Conservation (phyloP, 2,329 filamentous ascomycete species). For the Orbilia blumenaviensis region DNA sequence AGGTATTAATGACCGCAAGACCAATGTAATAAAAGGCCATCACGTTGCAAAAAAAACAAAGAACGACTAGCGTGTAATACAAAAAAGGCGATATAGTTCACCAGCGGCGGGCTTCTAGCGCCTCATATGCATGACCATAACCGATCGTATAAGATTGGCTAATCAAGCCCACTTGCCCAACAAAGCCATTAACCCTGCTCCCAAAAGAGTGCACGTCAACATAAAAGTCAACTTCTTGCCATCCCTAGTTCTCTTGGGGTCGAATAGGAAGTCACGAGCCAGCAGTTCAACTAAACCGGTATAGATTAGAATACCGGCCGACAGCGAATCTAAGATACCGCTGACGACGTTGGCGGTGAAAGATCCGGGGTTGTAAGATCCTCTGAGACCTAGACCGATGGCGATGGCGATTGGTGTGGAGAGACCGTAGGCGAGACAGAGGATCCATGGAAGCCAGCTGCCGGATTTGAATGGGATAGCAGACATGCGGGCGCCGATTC, state of each 20-base stretch:
- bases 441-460: constrained; percentile 63
- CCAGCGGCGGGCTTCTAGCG: neutral
- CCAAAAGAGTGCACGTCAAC: constrained; percentile 66
- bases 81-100: neutral
- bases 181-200: constrained; percentile 75
- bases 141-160: neutral
- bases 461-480: constrained; percentile 62
- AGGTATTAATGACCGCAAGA: too few species aligned
- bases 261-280: constrained; percentile 76
- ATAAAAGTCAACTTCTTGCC: constrained; percentile 66
- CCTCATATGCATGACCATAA: neutral
- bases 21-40: too few species aligned
- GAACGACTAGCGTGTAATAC: too few species aligned
- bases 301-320: constrained; percentile 80
- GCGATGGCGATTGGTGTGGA: constrained; percentile 82
- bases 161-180: constrained; percentile 77
- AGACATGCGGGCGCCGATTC: constrained; percentile 76
- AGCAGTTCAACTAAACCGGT: constrained; percentile 83
- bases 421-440: constrained; percentile 73
- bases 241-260: constrained; percentile 60
- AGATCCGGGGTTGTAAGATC: constrained; percentile 77
- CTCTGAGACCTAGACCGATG: constrained; percentile 77
- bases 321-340: constrained; percentile 77
- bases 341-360: constrained; percentile 74
- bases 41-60: neutral